These are phyloP conservation scores for Bacidia rubella DNA, from an alignment of 495 filamentous ascomycete genomes.

Conservation along the genomic window DNA sequence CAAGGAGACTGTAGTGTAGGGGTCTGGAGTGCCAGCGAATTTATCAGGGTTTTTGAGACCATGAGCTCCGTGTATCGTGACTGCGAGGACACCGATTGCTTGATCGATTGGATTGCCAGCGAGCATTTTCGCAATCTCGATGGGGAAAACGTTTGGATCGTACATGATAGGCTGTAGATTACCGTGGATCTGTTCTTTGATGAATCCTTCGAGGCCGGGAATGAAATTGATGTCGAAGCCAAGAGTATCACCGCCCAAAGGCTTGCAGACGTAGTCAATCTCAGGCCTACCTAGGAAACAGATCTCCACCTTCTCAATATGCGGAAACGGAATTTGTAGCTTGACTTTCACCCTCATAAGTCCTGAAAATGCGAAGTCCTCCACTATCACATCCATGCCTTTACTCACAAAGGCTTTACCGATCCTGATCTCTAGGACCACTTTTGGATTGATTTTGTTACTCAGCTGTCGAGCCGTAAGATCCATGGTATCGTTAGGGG, in stretches of 20 bases:
- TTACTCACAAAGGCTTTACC: conserved; percentile 93
- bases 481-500: conserved; percentile 82
- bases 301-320: conserved; percentile 84
- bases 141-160: conserved; percentile 89
- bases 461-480: conserved; percentile 80
- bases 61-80: conserved; percentile 81
- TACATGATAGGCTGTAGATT: conserved; percentile 96
- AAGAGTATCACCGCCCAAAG: conserved; percentile 84
- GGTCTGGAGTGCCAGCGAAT: conserved; percentile 86
- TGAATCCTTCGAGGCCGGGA: conserved; percentile 82
- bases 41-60: conserved; percentile 92
- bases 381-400: conserved; percentile 92
- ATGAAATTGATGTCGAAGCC: conserved; percentile 99
- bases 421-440: conserved; percentile 82
- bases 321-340: conserved; percentile 88
- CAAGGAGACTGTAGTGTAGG: conserved; percentile 77
- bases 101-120: conserved; percentile 90
- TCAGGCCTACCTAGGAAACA: conserved; percentile 65
- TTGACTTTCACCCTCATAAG: conserved; percentile 96
- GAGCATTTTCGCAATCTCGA: conserved; percentile 97
- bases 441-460: conserved; percentile 92
- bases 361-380: conserved; percentile 90
- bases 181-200: conserved; percentile 87
- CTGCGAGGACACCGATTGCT: conserved; percentile 83
- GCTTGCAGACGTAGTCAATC: conserved; percentile 95